These are phyloP conservation scores for Xerocomellus dryophilus DNA, from an alignment of 768 basidiomycete genomes.

Conservation along the genomic window DNA sequence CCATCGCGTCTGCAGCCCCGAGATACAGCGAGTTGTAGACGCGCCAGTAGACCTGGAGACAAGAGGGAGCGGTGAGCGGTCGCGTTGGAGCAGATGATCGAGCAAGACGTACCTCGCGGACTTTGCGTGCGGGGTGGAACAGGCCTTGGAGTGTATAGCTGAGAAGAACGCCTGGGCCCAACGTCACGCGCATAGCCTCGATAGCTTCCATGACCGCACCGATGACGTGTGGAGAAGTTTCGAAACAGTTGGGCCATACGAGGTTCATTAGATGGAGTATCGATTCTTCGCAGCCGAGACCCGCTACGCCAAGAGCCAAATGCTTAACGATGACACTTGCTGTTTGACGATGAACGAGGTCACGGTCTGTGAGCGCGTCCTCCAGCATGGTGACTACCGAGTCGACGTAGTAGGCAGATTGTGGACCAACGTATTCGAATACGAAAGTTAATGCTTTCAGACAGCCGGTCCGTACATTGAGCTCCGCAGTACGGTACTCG, in stretches of 20 bases:
- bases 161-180: conserved; percentile 90
- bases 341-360: conserved; percentile 97
- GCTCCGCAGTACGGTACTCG: conserved; percentile 96
- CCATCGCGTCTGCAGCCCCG: conserved; percentile 86
- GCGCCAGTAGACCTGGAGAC: conserved; percentile 75
- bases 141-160: conserved; percentile 93
- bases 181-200: conserved; percentile 94
- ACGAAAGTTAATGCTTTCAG: conserved; percentile 98
- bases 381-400: conserved; percentile 98
- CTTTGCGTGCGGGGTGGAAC: conserved; percentile 96
- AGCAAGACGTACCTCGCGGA: conserved; percentile 73
- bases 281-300: conserved; percentile 96
- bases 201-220: conserved; percentile 98
- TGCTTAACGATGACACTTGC: conserved; percentile 99
- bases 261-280: conserved; percentile 98
- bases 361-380: conserved; percentile 96
- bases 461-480: conserved; percentile 98
- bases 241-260: conserved; percentile 99
- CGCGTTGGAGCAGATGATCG: not conserved
- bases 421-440: conserved; percentile 97
- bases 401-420: conserved; percentile 95
- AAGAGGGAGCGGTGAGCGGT: conserved; percentile 3
- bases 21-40: conserved; percentile 94
- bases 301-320: conserved; percentile 92
- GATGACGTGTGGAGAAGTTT: conserved; percentile 97